Evolutionary conservation across 2,329 filamentous ascomycete species (phyloP), one percentile per base, ranked within the genome.

Genomic region (Fusarium sp.): DNA sequence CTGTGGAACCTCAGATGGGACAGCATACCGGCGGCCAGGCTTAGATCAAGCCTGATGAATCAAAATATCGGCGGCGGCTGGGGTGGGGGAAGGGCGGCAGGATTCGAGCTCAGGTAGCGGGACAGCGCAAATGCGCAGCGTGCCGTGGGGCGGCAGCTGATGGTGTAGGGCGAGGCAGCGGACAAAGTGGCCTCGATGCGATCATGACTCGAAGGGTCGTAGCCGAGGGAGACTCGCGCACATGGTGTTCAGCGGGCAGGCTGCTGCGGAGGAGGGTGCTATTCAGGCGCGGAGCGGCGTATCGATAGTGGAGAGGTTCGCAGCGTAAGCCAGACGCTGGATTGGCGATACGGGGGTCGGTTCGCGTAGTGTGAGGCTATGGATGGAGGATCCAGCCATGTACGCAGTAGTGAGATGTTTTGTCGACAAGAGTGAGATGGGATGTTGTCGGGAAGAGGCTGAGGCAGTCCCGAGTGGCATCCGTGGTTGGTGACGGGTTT

Each of bases 1-100:
- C 89, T 87, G 77, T 90, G 89, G 81, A 91, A 90, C 77, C 88
- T 88, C 57, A 90, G 84, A 81, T 88, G 86, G 74, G 87, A 88
- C 63, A 88, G 83, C 87, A 89, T 88, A 72, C 68, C 74, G 73
- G 66, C 52, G 41, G 60, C 52, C 64, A 72, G 76, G 73, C 74
- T 71, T 68, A 57, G 52, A 69, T 73, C 67, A 68, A 71, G 70
- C 66, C 65, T 60, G 48, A 61, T 74, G 74, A 70, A 74, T 75
- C 70, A 76, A 69, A 73, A 76, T 67, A 45, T 74, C 69, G 66
- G 76, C 67, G 66, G 60, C 72, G 71, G 69, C 66, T 70, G 64
- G 34, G 62, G 64, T 67, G 72, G 70, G 72, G 71, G 70, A 20
- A 68, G 72, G 62, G 68, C 68, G 50, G 63, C 14, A 61, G 58